Base-by-base conservation (phyloP, 169 alveolate species). In the Cryptosporidium parvum region DNA sequence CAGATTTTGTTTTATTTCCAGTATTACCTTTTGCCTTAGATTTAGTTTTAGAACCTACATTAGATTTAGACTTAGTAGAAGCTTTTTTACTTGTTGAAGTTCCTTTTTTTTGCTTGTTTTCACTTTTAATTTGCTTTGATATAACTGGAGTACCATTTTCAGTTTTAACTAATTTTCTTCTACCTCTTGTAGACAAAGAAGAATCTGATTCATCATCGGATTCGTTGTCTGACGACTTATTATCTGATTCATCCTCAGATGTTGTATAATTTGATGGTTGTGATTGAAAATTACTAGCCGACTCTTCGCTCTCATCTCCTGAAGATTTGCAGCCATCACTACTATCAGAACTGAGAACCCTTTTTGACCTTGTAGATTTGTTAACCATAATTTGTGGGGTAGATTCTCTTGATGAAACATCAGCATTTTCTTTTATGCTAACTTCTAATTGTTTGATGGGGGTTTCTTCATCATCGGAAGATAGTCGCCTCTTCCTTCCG, bases 391-490 rank as follows among this genome's bases (percentile, higher is more conserved):
- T 37, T 48, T 73, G 29, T 62, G 75, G 89, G 48, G 80, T 80
- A n/a, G 89, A 80, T n/a, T 80, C 89, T 29, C 44, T 80, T 39
- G 89, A 80, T 61, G 89, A 80, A 39, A n/a, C 31, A 16, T 73
- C 35, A 5, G 26, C 8, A n/a, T 73, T 52, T 16, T 45, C 44
- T 21, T n/a, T 70, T 70, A 44, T 16, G 0, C 2, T 44, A 10
- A 26, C 29, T 14, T 70, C 67, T 23, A 67, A 51, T 16, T 70
- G 29, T 45, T 56, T 56, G 18, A 31, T 37, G 14, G 72, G 51
- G 51, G 29, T 33, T n/a, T 56, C 70, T 31, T 73, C 86, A 73
- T 73, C 86, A n/a, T 53, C 68, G 6, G 86, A 56, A n/a, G 53
- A 73, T 6, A 53, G 26, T 33, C 86, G 39, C 84, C 84, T 69